Evolutionary conservation across 306 rosid species (phyloP).

Genomic region (apple (Malus domestica)): ASM211411v1 NC_041795.1:29025001-29025500

Average conservation of each 20-base stretch:
- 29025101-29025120: not conserved
- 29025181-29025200: too few species aligned
- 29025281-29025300: too few species aligned
- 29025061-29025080: not conserved
- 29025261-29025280: too few species aligned
- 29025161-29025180: too few species aligned
- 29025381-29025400: not conserved
- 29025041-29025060: conserved; percentile 1
- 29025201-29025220: too few species aligned
- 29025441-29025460: not conserved
- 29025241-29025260: too few species aligned
- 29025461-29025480: not conserved
- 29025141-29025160: too few species aligned
- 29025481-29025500: too few species aligned
- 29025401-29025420: not conserved
- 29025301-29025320: not conserved
- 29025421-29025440: rapidly evolving
- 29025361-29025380: not conserved
- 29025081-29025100: not conserved
- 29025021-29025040: not conserved
- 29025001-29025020: too few species aligned
- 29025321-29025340: conserved; percentile 9
- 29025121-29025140: not conserved
- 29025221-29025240: too few species aligned
- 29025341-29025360: not conserved